Evolutionary conservation across 495 filamentous ascomycete species (phyloP).

Genomic region (Penicillium roqueforti): DNA sequence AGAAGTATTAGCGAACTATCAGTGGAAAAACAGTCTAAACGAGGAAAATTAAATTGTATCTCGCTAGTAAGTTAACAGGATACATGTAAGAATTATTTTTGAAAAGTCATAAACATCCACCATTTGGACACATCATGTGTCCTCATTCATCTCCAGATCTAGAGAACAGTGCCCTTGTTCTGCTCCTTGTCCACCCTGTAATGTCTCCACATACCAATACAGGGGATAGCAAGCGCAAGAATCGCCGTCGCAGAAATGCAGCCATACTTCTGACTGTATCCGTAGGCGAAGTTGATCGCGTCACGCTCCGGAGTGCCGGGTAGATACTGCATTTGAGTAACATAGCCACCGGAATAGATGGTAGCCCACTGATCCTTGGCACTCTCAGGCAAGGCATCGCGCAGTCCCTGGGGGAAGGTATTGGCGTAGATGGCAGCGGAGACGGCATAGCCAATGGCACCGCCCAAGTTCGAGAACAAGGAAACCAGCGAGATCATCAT

Average conservation of each 20-base stretch:
- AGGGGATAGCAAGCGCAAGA: slow-evolving; percentile 29
- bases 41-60: background rate
- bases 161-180: slow-evolving; percentile 37
- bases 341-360: slow-evolving; percentile 39
- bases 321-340: slow-evolving; percentile 48
- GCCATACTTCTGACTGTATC: slow-evolving; percentile 53
- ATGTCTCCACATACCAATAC: slow-evolving; percentile 35
- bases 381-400: slow-evolving; percentile 28
- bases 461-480: slow-evolving; percentile 61
- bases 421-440: slow-evolving; percentile 60
- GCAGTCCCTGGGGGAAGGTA: slow-evolving; percentile 53
- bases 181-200: slow-evolving; percentile 39
- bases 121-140: background rate
- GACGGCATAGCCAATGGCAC: slow-evolving; percentile 58
- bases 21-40: background rate
- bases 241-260: slow-evolving; percentile 44
- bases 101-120: background rate
- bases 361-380: slow-evolving; percentile 39
- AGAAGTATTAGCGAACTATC: background rate
- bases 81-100: background rate
- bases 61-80: background rate
- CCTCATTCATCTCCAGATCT: background rate
- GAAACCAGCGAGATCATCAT: slow-evolving; percentile 58
- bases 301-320: slow-evolving; percentile 44
- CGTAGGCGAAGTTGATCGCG: slow-evolving; percentile 56